Evolutionary conservation across 257 asterid genomes (phyloP), one percentile per base, ranked within the genome.

Genomic region (Jasminum sambac): DNA sequence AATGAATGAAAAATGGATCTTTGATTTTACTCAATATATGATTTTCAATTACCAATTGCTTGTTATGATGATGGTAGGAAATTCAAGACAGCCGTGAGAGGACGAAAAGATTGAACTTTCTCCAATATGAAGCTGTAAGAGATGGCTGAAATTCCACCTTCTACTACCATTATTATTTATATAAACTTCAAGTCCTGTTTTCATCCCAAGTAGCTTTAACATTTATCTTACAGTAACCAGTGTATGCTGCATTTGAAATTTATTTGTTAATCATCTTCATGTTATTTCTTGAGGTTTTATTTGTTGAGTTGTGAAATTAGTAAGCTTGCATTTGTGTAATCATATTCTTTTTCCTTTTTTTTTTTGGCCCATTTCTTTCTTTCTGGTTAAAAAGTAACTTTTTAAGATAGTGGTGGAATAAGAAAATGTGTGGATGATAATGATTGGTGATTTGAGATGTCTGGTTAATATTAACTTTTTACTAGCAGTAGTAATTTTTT

Each of bases 41-140:
- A 36, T 43, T 64, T 65, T 64, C 74, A 4, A 1, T 60, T 37
- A 68, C 70, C 44, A 44, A 30, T 42, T 46, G 46, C 26, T 70
- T 64, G 2, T 82, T 66, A 6, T 75, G 75, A 46, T 69, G 79
- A 64, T 76, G 79, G 65, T 77, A 93, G 97, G 92, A 89, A 77
- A 70, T 86, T 59, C 89, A 63, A 63, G 85, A 93, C 58, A 84
- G 87, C 39, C 74, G 95, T 43, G 94, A 90, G 73, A 85, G 79
- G 81, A 80, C 87, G 87, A 90, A 82, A 76, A 83, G 80, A 74
- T 82, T 93, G 84, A 87, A 82, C 69, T 73, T 89, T 67, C 95
- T 93, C 76, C 71, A 76, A 85, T 92, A 92, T 13, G 96, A 92
- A 83, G 98, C 96, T 82, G 98, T 92, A 90, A 23, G 96, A 36